phyloP scores from a whole-genome alignment of 139 green algal genomes.

The Chlamydomonas asymmetrica region DNA sequence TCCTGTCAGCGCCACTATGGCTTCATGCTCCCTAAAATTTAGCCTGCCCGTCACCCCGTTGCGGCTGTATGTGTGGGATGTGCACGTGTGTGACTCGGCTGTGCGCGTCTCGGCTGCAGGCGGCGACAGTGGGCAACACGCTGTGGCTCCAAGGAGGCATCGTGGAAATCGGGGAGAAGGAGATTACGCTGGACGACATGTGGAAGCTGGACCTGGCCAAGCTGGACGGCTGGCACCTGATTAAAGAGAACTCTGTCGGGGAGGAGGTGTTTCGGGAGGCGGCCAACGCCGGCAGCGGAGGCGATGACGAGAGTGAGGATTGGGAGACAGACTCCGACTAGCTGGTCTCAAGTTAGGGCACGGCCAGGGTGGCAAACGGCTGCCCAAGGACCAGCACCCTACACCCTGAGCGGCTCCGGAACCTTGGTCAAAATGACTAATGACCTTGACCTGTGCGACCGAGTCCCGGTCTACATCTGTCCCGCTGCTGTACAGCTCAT shows the following conservation, averaged over 20 bases:
- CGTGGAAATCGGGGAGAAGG: constrained; percentile 60
- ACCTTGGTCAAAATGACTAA: no score
- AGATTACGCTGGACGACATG: constrained; percentile 94
- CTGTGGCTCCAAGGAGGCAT: constrained; percentile 90
- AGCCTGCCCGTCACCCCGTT: no score
- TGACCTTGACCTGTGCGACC: no score
- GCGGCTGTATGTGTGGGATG: constrained; percentile 9
- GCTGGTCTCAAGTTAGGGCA: no score
- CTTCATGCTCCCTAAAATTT: no score
- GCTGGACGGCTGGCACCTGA: constrained; percentile 64
- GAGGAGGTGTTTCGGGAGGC: constrained; percentile 71
- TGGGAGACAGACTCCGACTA: no score
- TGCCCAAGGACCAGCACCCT: no score
- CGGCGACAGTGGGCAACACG: constrained; percentile 75
- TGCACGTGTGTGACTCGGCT: constrained; percentile 18
- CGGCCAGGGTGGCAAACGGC: no score
- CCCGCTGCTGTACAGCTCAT: no score
- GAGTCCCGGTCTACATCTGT: no score
- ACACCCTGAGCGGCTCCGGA: no score
- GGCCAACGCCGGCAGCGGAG: constrained; percentile 17
- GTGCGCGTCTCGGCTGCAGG: constrained; percentile 4
- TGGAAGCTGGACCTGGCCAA: constrained; percentile 89
- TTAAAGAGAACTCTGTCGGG: constrained; percentile 69
- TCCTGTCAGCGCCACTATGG: no score
- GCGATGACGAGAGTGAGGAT: constrained; percentile 28